Base-by-base conservation (phyloP, 1,284 basidiomycete species). In the Malassezia japonica region DNA sequence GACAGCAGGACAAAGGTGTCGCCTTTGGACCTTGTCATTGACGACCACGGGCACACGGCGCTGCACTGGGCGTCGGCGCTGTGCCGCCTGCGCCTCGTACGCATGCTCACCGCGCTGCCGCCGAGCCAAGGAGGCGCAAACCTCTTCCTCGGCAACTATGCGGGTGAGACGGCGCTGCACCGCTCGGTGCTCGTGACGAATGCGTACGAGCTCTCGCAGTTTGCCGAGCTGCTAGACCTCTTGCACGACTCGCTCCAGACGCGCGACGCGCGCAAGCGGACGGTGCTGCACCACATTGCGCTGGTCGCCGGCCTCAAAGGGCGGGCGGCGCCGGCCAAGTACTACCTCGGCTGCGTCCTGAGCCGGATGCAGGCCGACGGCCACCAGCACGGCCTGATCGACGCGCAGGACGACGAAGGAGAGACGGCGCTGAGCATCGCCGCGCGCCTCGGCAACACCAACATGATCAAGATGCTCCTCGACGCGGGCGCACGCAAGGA, bases 351-450 rank as follows among this genome's bases (percentile, higher is more conserved):
- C 55, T 83, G 85, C 60, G 81, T 95, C 46, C 83, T 96, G 63
- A 81, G 85, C 61, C 86, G 83, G 82, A 50, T 67, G 15, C 45
- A 43, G 38, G 33, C 51, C 24, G 82, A 56, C 40, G 46, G 56
- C 50, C 50, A 82, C 37, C 44, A n/a, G 33, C 31, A 6, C 28
- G 21, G 50, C 60, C 75, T 96, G 33, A 82, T 98, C 13, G 88
- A 98, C 74, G 78, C 94, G 33, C 88, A 91, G 74, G 94, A 99
- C 72, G 83, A 88, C 59, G 84, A 96, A 72, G 94, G 94, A 1
- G 94, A 99, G 71, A 96, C 94, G 0, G 87, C 90, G 4, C 74
- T 99, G 60, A 94, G 92, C 74, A 87, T 95, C 60, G 88, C 91
- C 12, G 91, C 94, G 0, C 78, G 94, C 44, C 84, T 96, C 0